phyloP scores from a whole-genome alignment of 78 protist species.

The Chrysochromulina tobinii region DNA sequence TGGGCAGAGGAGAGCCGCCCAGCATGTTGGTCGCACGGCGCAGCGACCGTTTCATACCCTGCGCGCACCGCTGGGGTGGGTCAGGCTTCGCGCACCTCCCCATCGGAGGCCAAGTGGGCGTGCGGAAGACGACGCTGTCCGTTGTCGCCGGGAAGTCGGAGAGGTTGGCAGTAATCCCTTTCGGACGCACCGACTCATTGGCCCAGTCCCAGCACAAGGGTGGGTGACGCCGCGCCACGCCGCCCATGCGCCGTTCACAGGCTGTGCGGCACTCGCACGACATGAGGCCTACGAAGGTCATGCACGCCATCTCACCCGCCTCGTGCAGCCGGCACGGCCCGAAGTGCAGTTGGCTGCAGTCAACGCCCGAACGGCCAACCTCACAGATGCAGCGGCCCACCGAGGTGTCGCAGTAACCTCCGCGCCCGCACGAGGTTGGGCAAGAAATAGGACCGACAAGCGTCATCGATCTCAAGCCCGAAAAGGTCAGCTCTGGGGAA shows the following conservation, averaged over 20 bases:
- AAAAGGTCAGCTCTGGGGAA: too few relatives aligned
- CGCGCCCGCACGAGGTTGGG: background rate
- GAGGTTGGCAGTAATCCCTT: background rate
- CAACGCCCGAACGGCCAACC: background rate
- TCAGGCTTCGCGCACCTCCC: background rate
- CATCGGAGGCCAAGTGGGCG: background rate
- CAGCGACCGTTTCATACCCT: background rate
- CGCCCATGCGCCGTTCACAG: background rate
- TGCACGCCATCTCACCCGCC: slow-evolving; percentile 1
- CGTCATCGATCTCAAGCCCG: too few relatives aligned
- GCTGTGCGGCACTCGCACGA: background rate
- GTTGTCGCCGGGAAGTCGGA: background rate
- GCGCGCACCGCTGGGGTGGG: background rate
- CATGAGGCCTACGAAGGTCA: background rate
- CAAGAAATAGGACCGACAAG: too few relatives aligned
- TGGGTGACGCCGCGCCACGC: background rate
- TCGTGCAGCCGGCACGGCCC: background rate
- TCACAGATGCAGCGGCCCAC: background rate
- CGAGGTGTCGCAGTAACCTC: slow-evolving; percentile 3
- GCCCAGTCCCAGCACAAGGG: background rate
- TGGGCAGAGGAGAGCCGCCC: background rate
- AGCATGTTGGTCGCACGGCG: background rate
- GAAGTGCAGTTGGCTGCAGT: background rate
- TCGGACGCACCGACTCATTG: too few relatives aligned
- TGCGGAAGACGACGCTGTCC: background rate